These are phyloP conservation scores for Pseudogymnoascus sp. DNA, from an alignment of 2,329 filamentous ascomycete genomes.

Conservation along the genomic window DNA sequence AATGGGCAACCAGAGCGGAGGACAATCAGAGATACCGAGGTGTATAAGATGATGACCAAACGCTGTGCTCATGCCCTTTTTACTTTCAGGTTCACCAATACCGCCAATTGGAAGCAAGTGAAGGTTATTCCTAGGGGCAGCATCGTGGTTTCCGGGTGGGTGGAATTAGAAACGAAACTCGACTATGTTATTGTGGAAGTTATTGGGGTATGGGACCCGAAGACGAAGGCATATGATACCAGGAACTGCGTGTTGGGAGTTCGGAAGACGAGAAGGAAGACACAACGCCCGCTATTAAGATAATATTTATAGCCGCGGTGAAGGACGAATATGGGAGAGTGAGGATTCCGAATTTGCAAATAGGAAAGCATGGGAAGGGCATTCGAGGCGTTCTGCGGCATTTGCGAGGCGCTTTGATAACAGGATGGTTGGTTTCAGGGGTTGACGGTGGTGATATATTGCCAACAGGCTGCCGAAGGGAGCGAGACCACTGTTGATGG, in stretches of 20 bases:
- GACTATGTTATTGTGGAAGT: conserved; percentile 44
- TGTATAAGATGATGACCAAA: conserved; percentile 14
- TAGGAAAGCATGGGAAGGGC: not conserved
- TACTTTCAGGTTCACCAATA: conserved; percentile 22
- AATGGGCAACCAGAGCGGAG: conserved; percentile 7
- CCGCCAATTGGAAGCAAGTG: conserved; percentile 39
- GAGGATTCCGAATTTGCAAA: not conserved
- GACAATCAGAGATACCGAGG: conserved; percentile 5
- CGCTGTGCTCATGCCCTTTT: conserved; percentile 21
- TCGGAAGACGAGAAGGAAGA: not conserved
- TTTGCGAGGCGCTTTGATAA: conserved; percentile 1
- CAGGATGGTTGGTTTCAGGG: not conserved
- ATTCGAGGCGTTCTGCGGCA: conserved; percentile 4
- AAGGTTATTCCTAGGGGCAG: conserved; percentile 41
- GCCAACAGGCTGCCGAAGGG: not conserved
- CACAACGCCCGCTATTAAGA: not conserved
- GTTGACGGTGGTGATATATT: not conserved
- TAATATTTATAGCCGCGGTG: not conserved
- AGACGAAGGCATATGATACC: conserved; percentile 33
- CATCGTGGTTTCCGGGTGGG: conserved; percentile 44
- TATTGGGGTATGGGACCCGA: conserved; percentile 46
- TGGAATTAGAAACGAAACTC: conserved; percentile 41
- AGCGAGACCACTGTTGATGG: not conserved
- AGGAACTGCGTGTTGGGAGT: conserved; percentile 17
- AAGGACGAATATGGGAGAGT: too few species aligned